Evolutionary conservation across 2,329 filamentous ascomycete genomes (phyloP), one percentile per base, ranked within the genome.

Genomic region (Ophiostoma quercus): DNA sequence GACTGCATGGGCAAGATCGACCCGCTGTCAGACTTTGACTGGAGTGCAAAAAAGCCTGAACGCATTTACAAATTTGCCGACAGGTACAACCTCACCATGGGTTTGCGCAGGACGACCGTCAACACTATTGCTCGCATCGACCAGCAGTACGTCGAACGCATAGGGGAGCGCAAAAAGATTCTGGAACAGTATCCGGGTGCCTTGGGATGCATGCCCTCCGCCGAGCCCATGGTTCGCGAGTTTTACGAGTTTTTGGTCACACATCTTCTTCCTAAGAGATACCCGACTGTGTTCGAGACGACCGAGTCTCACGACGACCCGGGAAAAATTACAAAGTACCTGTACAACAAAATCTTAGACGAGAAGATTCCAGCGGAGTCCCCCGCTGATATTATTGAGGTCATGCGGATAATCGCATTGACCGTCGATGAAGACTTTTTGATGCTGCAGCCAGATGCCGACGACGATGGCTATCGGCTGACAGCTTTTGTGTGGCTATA

Each of bases 21-120:
- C 57, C 71, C 71, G 19, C 32, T 71, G 43, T 12, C 39, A 1
- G 47, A 67, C 32, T 57, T 72, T 7, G 68, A 72, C 67, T 71
- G 66, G 57, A 66, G 51, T 29, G 66, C 67, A 0, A 67, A 66
- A 32, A 12, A 19, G 7, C 71, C 71, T 1, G 68, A 70, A 57
- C 68, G 68, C 3, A 71, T 72, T 39, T 71, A 71, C 68, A 70
- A 71, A 60, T 72, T 72, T 66, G 68, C 70, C 8, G 70, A 71
- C 65, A 57, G 57, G 19, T 72, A 72, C 70, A 72, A 72, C 60
- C 70, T 72, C 29, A 72, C 71, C n/a, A 72, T 72, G 71, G 71
- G 71, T 25, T 63, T 72, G 12, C 71, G 71, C 22, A 71, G 71
- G 47, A 72, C 71, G 1, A 66, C 47, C 8, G 65, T 72, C 57